Conservation (phyloP, 176 grass and related monocot species). For the Hyparrhenia diplandra region DNA sequence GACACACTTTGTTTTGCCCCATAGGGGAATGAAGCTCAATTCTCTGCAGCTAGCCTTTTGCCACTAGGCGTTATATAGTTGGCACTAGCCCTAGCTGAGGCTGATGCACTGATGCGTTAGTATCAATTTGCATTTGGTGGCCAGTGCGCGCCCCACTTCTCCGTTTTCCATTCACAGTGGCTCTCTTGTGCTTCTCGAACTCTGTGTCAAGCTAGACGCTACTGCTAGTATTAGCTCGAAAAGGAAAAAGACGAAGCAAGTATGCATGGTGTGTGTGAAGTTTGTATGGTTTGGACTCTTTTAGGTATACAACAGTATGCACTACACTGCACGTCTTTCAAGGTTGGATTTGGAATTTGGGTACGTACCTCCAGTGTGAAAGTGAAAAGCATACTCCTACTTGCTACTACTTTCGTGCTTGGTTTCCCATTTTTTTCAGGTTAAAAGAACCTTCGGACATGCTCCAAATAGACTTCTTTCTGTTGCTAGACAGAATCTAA, state of each 20-base stretch:
- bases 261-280: neutral
- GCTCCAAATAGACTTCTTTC: neutral
- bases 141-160: neutral
- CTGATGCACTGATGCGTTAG: neutral
- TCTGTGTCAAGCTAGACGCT: neutral
- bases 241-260: neutral
- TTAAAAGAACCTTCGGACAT: neutral
- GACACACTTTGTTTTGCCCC: neutral
- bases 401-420: neutral
- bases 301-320: neutral
- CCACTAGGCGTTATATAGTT: neutral
- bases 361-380: neutral
- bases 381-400: neutral
- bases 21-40: neutral
- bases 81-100: neutral
- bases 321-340: neutral
- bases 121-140: neutral
- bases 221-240: neutral
- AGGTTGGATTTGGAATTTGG: neutral
- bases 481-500: neutral
- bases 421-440: neutral
- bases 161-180: neutral
- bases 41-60: neutral
- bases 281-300: neutral
- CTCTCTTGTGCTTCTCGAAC: neutral